These are phyloP conservation scores for Pichia cactophila DNA, from an alignment of 1,139 yeast species.

Conservation along the genomic window DNA sequence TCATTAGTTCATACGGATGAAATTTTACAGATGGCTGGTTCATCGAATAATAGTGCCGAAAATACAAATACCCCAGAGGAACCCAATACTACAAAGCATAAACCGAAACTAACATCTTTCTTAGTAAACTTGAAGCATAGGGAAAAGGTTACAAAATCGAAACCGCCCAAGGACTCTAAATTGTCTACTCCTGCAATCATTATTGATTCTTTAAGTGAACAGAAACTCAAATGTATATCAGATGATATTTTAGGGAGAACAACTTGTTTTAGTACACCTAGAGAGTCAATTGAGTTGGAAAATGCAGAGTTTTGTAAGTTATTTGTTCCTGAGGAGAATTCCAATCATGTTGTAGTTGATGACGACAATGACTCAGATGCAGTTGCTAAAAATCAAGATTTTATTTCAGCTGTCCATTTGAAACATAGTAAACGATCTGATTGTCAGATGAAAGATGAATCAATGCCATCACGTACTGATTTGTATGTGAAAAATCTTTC, in stretches of 20 bases:
- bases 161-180: neutral
- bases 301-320: neutral
- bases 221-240: neutral
- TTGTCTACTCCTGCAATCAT: neutral
- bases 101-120: neutral
- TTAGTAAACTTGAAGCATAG: neutral
- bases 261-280: neutral
- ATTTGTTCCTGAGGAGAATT: neutral
- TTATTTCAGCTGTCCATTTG: too few species aligned
- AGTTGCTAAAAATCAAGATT: too few species aligned
- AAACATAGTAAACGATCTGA: neutral
- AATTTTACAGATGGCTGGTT: too few species aligned
- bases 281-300: neutral
- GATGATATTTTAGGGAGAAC: neutral
- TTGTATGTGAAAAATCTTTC: neutral
- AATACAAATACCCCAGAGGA: too few species aligned
- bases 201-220: neutral
- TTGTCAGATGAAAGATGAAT: neutral
- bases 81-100: neutral
- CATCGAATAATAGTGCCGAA: neutral
- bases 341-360: neutral
- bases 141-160: neutral
- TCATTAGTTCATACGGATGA: neutral
- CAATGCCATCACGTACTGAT: neutral
- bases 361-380: too few species aligned